Conservation (phyloP, 495 filamentous ascomycete species). For the Hypomontagnella submonticulosa region DNA sequence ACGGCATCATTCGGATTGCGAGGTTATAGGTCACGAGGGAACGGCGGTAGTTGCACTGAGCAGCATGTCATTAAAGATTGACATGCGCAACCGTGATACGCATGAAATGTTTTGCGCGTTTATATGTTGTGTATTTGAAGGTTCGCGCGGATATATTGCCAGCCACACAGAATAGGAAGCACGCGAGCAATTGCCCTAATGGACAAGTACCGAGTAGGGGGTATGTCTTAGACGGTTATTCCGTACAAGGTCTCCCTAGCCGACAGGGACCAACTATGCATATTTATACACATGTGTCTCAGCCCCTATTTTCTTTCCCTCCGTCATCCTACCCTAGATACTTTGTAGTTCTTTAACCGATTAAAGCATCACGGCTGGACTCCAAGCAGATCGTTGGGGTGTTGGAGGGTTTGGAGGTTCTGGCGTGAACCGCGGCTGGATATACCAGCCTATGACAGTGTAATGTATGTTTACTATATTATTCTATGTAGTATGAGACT, state of each 20-base stretch:
- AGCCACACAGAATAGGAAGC: constrained; percentile 19
- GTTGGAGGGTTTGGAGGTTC: neutral
- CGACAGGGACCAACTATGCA: neutral
- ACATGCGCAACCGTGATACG: constrained; percentile 3
- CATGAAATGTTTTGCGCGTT: neutral
- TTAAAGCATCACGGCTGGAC: neutral
- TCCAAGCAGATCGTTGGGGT: neutral
- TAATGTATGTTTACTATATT: neutral
- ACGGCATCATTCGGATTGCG: constrained; percentile 2
- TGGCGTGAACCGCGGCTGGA: constrained; percentile 13
- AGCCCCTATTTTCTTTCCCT: too few species aligned
- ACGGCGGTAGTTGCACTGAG: constrained; percentile 3
- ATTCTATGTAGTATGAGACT: neutral
- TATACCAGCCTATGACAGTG: neutral
- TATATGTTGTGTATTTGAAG: constrained; percentile 13
- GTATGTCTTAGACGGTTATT: neutral
- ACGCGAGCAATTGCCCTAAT: constrained; percentile 38
- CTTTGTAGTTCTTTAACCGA: constrained; percentile 1
- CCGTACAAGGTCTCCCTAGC: constrained; percentile 1
- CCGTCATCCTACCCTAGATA: too few species aligned
- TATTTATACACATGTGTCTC: too few species aligned
- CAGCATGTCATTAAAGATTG: neutral
- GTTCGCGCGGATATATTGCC: constrained; percentile 12
- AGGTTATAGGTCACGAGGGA: neutral
- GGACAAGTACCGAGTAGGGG: constrained; percentile 1